phyloP scores from a whole-genome alignment of 2,329 filamentous ascomycete genomes.

The Knufia petricola region DNA sequence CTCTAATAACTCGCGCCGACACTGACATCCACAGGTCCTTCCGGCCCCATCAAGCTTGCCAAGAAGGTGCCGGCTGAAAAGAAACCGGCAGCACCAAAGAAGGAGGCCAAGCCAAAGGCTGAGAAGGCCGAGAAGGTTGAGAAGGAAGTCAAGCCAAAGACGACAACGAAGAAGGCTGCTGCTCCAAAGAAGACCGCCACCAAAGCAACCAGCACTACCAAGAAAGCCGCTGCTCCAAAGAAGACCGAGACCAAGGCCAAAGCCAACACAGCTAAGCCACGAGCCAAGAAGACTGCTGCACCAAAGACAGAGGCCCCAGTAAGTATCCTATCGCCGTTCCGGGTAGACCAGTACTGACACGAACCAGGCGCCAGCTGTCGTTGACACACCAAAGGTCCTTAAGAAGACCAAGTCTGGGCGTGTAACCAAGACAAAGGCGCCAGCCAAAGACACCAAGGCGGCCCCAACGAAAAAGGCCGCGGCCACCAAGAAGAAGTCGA shows the following conservation, averaged over 20 bases:
- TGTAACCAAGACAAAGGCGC: constrained; percentile 57
- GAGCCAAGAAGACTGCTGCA: constrained; percentile 24
- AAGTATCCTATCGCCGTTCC: constrained; percentile 7
- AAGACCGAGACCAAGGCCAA: constrained; percentile 42
- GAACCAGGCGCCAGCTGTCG: constrained; percentile 52
- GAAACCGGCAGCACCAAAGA: constrained; percentile 27
- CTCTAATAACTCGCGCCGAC: constrained; percentile 19
- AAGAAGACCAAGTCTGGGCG: constrained; percentile 81
- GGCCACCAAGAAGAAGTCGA: constrained; percentile 37
- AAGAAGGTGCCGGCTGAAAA: constrained; percentile 57
- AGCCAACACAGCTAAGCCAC: constrained; percentile 39
- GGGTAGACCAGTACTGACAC: constrained; percentile 20
- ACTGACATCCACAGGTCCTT: constrained; percentile 50
- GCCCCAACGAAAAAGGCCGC: constrained; percentile 38
- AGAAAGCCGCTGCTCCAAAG: constrained; percentile 34
- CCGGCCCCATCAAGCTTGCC: constrained; percentile 83
- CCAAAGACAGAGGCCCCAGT: constrained; percentile 25
- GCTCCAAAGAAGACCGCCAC: constrained; percentile 39
- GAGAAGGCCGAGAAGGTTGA: constrained; percentile 21
- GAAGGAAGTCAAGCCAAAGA: constrained; percentile 25
- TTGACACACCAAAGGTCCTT: constrained; percentile 60
- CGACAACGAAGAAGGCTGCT: constrained; percentile 29
- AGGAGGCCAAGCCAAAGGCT: constrained; percentile 20
- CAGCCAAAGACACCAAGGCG: constrained; percentile 37
- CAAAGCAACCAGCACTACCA: constrained; percentile 35